Evolutionary conservation across 306 rosid species (phyloP).

Genomic region (Trifolium pratense): DNA sequence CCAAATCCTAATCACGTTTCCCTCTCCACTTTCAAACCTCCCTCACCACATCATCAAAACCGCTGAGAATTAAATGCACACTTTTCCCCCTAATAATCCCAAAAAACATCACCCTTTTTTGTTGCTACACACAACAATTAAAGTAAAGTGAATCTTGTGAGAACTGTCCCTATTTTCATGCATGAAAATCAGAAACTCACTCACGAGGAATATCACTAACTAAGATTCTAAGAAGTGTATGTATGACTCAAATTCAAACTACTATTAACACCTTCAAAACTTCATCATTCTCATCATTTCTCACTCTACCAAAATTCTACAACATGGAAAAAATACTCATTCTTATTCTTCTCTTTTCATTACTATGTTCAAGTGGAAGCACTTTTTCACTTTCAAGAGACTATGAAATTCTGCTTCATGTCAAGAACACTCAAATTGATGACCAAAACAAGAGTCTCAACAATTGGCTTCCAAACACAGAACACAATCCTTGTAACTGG

Average conservation of each 20-base stretch:
- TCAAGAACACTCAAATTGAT: constrained; percentile 56
- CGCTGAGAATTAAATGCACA: not conserved
- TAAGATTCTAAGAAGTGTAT: not conserved
- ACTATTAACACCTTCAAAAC: not conserved
- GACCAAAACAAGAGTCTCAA: constrained; percentile 59
- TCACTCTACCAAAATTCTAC: not conserved
- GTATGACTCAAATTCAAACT: not conserved
- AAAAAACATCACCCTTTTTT: constrained; percentile 1
- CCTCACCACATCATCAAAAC: not conserved
- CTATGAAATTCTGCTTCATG: constrained; percentile 55
- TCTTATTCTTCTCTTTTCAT: not conserved
- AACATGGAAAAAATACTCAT: constrained; percentile 46
- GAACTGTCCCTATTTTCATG: constrained; percentile 37
- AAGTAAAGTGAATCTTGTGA: constrained; percentile 15
- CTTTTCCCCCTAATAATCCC: not conserved
- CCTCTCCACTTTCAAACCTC: constrained; percentile 31
- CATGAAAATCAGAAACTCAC: constrained; percentile 24
- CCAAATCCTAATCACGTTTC: constrained; percentile 44
- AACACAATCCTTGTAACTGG: constrained; percentile 66
- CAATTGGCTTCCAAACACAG: constrained; percentile 50
- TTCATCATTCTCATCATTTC: not conserved
- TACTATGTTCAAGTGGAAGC: constrained; percentile 19
- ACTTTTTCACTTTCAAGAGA: constrained; percentile 44
- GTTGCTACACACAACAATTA: not conserved
- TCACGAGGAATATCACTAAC: constrained; percentile 26